A percentile compares a stretch with the other conserved stretches of the same genome.
Conservation (phyloP, 2,329 filamentous ascomycete species). For the Ceratocystis cubensis region DNA sequence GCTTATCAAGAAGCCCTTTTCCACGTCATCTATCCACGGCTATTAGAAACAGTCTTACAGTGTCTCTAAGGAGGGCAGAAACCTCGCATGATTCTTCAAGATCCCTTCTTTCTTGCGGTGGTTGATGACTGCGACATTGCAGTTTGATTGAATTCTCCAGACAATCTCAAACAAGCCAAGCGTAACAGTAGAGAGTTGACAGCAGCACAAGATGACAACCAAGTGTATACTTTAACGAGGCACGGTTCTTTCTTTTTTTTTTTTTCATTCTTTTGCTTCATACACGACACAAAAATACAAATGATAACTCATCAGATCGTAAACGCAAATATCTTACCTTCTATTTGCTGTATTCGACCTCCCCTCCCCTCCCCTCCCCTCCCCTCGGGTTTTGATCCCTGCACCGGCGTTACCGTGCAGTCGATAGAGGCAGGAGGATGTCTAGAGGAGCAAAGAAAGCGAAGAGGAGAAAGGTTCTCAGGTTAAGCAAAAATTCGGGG, state of each 20-base stretch:
- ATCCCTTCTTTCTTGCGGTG: no score
- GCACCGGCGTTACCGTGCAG: conserved; percentile 1
- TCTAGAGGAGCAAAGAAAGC: neutral
- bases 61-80: no score
- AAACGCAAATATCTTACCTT: neutral
- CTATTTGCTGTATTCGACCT: conserved; percentile 1
- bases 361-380: neutral
- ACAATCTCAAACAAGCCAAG: no score
- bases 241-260: neutral
- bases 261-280: neutral
- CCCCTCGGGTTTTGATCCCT: neutral
- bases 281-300: no score
- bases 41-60: no score
- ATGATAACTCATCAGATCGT: no score
- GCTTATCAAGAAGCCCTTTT: no score
- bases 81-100: no score
- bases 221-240: neutral
- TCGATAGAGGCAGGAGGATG: neutral
- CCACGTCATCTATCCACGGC: no score
- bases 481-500: neutral
- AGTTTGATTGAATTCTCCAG: no score
- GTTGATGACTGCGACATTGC: no score
- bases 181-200: neutral
- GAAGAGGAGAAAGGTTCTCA: conserved; percentile 1
- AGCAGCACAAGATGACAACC: no score